A percentile compares a stretch with the other conserved stretches of the same genome.
These are phyloP conservation scores for Cylindrotheca closterium DNA, from an alignment of 108 stramenopile genomes.

Conservation along the genomic window DNA sequence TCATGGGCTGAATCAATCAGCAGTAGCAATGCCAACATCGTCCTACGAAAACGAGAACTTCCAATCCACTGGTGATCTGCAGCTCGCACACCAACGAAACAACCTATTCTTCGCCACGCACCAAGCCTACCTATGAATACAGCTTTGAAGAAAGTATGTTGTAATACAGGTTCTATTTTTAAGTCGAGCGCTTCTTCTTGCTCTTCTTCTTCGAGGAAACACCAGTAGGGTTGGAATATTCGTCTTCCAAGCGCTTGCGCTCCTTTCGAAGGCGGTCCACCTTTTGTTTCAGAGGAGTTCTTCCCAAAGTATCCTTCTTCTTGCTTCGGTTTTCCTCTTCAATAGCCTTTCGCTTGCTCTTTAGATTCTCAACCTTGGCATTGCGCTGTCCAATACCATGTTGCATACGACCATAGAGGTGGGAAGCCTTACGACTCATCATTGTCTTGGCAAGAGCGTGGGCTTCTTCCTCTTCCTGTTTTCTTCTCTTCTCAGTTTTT, in stretches of 20 bases:
- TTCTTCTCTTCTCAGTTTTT: constrained; percentile 14
- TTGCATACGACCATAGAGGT: constrained; percentile 92
- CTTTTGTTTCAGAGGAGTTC: constrained; percentile 69
- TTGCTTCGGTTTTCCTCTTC: constrained; percentile 40
- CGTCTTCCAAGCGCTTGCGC: constrained; percentile 45
- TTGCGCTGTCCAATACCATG: constrained; percentile 86
- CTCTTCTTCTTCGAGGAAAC: constrained; percentile 58
- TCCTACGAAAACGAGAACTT: no score
- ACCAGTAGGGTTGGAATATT: constrained; percentile 47
- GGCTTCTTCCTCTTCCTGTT: constrained; percentile 68
- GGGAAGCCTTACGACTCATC: constrained; percentile 93
- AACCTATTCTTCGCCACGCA: no score
- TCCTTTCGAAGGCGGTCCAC: constrained; percentile 68
- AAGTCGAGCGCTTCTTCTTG: no score
- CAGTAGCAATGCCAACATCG: no score
- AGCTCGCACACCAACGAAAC: no score
- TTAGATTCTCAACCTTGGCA: constrained; percentile 76
- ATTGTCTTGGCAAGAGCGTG: constrained; percentile 86
- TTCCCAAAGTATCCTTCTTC: constrained; percentile 57
- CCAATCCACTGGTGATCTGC: no score
- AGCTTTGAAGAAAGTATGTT: no score
- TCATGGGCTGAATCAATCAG: no score
- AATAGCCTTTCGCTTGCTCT: constrained; percentile 69
- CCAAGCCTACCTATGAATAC: no score
- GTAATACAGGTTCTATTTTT: no score